Evolutionary conservation across 345 rosid species (phyloP).

Genomic region (Gossypium longicalyx): DNA sequence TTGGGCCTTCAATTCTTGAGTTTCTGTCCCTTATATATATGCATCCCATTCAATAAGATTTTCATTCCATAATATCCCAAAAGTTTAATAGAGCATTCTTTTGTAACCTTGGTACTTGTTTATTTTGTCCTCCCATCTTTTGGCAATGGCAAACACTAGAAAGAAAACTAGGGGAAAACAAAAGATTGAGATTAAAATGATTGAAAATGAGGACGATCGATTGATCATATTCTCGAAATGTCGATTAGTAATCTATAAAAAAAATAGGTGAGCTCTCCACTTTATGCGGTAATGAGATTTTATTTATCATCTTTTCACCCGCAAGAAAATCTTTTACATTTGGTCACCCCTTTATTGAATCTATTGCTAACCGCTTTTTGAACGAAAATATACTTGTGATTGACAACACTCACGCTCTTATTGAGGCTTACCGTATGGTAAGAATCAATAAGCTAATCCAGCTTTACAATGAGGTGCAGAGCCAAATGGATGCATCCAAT

Average conservation of each 20-base stretch:
- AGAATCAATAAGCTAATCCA: conserved; percentile 19
- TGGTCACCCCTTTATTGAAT: conserved; percentile 34
- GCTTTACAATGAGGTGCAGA: not conserved
- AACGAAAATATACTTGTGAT: not conserved
- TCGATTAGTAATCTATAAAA: conserved; percentile 34
- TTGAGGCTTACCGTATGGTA: conserved; percentile 28
- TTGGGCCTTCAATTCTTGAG: not conserved
- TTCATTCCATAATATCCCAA: not conserved
- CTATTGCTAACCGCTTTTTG: conserved; percentile 16
- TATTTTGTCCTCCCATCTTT: not conserved
- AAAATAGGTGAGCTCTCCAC: conserved; percentile 34
- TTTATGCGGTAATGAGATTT: conserved; percentile 24
- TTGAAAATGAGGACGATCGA: conserved; percentile 22
- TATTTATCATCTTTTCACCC: conserved; percentile 30
- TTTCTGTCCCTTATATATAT: not conserved
- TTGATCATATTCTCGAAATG: conserved; percentile 40
- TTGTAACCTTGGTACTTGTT: not conserved
- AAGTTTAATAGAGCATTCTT: not conserved
- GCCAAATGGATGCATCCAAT: conserved; percentile 17
- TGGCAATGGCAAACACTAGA: not conserved
- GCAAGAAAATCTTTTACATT: conserved; percentile 31
- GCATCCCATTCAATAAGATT: not conserved
- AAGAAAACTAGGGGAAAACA: conserved; percentile 24
- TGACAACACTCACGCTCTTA: conserved; percentile 14
- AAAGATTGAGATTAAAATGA: conserved; percentile 30